Evolutionary conservation across 2,329 filamentous ascomycete species (phyloP).

Genomic region (Colletotrichum sp.): DNA sequence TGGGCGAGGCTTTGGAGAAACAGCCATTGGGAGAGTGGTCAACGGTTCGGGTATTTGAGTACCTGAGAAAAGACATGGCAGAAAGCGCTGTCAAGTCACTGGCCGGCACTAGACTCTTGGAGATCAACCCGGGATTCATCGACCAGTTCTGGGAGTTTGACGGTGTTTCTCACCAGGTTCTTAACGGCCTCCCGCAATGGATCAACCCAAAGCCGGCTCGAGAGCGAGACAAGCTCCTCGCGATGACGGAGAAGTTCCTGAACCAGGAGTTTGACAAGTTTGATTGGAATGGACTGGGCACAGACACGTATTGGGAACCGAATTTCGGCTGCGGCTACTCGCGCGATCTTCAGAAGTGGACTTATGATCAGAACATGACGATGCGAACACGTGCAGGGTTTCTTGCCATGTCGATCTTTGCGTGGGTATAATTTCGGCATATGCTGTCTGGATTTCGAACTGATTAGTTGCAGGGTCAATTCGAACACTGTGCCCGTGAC

Average conservation of each 20-base stretch:
- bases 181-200: constrained; percentile 26
- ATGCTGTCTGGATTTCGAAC: background rate
- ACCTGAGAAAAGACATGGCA: constrained; percentile 25
- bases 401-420: background rate
- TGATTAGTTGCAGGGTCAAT: constrained; percentile 21
- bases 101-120: constrained; percentile 26
- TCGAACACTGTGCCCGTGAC: constrained; percentile 32
- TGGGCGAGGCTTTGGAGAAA: constrained; percentile 14
- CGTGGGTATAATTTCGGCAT: background rate
- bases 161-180: constrained; percentile 18
- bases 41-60: constrained; percentile 21
- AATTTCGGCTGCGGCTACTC: constrained; percentile 27
- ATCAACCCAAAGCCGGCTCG: constrained; percentile 21
- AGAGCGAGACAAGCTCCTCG: constrained; percentile 20
- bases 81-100: constrained; percentile 24
- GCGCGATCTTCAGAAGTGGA: constrained; percentile 25
- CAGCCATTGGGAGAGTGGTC: constrained; percentile 23
- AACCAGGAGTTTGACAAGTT: constrained; percentile 16
- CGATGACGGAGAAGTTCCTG: constrained; percentile 12
- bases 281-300: constrained; percentile 19
- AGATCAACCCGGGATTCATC: constrained; percentile 27
- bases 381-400: constrained; percentile 12
- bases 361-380: constrained; percentile 21
- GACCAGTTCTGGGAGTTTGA: constrained; percentile 31
- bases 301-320: constrained; percentile 30